phyloP scores from a whole-genome alignment of 2,329 filamentous ascomycete species.

The Aspergillus puulaauensis region DNA sequence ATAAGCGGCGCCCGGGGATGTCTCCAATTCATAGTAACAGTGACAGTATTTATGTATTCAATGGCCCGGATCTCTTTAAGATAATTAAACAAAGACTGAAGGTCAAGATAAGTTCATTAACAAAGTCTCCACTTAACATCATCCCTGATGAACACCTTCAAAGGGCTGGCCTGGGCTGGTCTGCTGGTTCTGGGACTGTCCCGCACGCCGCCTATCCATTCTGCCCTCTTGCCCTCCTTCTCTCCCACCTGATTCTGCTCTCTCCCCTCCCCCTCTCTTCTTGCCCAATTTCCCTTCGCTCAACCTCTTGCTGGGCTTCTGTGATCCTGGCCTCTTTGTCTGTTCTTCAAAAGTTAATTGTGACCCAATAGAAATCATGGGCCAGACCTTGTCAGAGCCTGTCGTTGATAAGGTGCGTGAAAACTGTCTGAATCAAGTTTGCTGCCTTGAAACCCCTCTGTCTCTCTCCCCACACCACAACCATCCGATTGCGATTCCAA shows the following conservation, averaged over 20 bases:
- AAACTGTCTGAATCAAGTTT: conserved; percentile 10
- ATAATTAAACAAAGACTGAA: background rate
- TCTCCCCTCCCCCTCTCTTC: conserved; percentile 26
- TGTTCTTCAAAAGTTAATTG: conserved; percentile 18
- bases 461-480: conserved; percentile 31
- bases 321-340: conserved; percentile 12
- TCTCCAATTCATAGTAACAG: background rate
- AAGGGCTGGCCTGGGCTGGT: conserved; percentile 4
- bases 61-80: background rate
- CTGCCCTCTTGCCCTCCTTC: conserved; percentile 18
- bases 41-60: background rate
- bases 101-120: background rate
- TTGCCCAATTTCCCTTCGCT: conserved; percentile 15
- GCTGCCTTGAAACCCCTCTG: conserved; percentile 15
- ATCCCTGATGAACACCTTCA: background rate
- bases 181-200: conserved; percentile 13
- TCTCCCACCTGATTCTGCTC: conserved; percentile 19
- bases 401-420: conserved; percentile 92
- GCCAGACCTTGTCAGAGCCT: conserved; percentile 98
- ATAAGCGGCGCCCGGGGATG: background rate
- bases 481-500: conserved; percentile 20
- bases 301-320: conserved; percentile 9
- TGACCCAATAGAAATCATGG: conserved; percentile 63
- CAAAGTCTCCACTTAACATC: conserved; percentile 1
- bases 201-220: conserved; percentile 23